Evolutionary conservation across 2,329 filamentous ascomycete species (phyloP), one percentile per base, ranked within the genome.

Genomic region (Torrubiella hemipterigena): DNA sequence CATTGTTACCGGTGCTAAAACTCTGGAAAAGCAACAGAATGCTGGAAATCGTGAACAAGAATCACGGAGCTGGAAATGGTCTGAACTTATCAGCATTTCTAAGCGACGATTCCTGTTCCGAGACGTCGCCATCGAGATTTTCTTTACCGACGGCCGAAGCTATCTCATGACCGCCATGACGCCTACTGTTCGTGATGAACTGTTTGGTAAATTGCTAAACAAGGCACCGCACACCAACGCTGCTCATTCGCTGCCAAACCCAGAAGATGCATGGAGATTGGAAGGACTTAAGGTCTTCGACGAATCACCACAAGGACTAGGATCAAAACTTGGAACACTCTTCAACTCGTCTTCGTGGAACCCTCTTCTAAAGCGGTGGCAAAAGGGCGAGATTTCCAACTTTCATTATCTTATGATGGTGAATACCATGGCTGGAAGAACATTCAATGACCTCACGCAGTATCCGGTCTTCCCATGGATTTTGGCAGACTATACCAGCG

Each of bases 391-490:
- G 47, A 85, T 96, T 30, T 96, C 89, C 11, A 98, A 98, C 53
- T 98, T 98, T 47, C 86, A 96, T 54, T 98, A 98, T 49, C 70
- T 98, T 21, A 98, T 98, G 89, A 77, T 95, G 37, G 77, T 98
- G 48, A 98, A 98, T 49, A 96, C 91, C 0, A 84, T 98, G 71
- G 93, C 93, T 17, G 91, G 91, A 3, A 70, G 91, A 31, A 96
- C 91, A 0, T 98, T 98, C 61, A 98, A 98, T 49, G 91, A 98
- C 49, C 65, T 98, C 13, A 98, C 91, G 0, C 93, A 98, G 47
- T 98, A 98, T 47, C 91, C 91, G 0, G 87, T 98, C 13, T 98
- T 98, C 42, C 91, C 91, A 0, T 98, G 91, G 91, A 79, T 98
- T 4, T 62, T 98, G 27, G 87, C 91, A 0, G 89, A 98, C 49